A percentile compares a stretch with the other conserved stretches of the same genome.
Conservation (phyloP, 2,329 filamentous ascomycete species). For the Aspergillus ochraceus region DNA sequence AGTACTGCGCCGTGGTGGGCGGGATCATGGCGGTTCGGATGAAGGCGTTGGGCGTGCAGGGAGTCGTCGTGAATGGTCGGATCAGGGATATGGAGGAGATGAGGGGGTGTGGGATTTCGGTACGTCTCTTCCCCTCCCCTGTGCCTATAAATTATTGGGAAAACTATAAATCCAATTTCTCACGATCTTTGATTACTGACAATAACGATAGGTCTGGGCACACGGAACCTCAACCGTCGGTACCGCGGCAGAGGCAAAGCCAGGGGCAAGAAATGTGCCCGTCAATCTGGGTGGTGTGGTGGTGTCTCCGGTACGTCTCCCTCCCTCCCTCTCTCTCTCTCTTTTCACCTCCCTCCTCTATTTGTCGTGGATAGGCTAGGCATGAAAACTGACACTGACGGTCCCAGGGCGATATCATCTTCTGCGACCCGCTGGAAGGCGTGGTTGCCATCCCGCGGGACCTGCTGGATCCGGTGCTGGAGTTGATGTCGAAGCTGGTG, state of each 20-base stretch:
- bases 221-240: slow-evolving; percentile 46
- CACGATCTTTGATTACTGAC: neutral
- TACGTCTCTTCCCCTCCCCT: slow-evolving; percentile 38
- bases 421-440: slow-evolving; percentile 69
- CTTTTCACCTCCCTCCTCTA: too few relatives aligned
- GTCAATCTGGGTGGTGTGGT: slow-evolving; percentile 42
- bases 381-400: neutral
- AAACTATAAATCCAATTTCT: too few relatives aligned
- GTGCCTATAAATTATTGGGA: too few relatives aligned
- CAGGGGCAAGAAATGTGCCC: slow-evolving; percentile 41
- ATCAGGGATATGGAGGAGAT: slow-evolving; percentile 67
- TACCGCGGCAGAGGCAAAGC: slow-evolving; percentile 45
- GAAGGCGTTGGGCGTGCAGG: slow-evolving; percentile 60
- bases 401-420: slow-evolving; percentile 64
- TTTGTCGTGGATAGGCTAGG: neutral
- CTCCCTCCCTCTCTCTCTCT: slow-evolving; percentile 1
- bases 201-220: slow-evolving; percentile 43
- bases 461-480: slow-evolving; percentile 60
- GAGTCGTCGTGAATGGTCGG: slow-evolving; percentile 66
- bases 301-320: slow-evolving; percentile 40
- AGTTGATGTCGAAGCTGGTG: slow-evolving; percentile 56
- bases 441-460: slow-evolving; percentile 66
- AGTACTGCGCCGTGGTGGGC: slow-evolving; percentile 71
- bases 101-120: slow-evolving; percentile 55
- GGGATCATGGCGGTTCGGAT: slow-evolving; percentile 74